Conservation (phyloP, 164 flowering plant species). For the Buxus sempervirens region DNA sequence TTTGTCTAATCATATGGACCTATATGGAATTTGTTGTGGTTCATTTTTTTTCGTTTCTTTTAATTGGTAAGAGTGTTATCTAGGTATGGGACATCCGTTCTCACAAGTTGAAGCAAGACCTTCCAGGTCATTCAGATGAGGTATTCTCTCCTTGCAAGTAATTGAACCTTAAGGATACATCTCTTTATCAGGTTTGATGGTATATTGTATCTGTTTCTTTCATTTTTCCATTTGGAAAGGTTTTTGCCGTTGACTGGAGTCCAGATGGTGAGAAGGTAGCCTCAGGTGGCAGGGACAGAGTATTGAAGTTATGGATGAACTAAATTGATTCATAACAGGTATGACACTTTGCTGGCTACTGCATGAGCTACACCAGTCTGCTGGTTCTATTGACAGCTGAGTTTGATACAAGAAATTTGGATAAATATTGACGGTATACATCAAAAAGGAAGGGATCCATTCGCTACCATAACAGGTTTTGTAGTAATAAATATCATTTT, state of each 20-base stretch:
- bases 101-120: slow-evolving; percentile 80
- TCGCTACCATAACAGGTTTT: too few species aligned
- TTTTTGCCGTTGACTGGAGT: slow-evolving; percentile 98
- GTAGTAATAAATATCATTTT: too few species aligned
- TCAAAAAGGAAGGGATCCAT: too few species aligned
- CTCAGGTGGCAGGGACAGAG: slow-evolving; percentile 88
- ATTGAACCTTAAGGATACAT: too few species aligned
- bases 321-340: too few species aligned
- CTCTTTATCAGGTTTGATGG: not conserved
- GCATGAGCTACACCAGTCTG: too few species aligned
- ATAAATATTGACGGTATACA: too few species aligned
- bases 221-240: slow-evolving; percentile 34
- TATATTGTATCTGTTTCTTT: not conserved
- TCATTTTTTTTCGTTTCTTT: not conserved
- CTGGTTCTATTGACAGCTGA: too few species aligned
- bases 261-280: slow-evolving; percentile 99
- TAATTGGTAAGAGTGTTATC: not conserved
- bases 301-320: slow-evolving; percentile 93
- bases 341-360: too few species aligned
- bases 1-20: too few species aligned
- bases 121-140: slow-evolving; percentile 99
- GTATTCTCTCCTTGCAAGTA: slow-evolving; percentile 26
- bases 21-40: not conserved
- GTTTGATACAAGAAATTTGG: too few species aligned
- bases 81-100: slow-evolving; percentile 93